A percentile compares a stretch with the other conserved stretches of the same genome.
phyloP scores from a whole-genome alignment of 176 grass and related monocot species.

The Zoysia pacifica region DNA sequence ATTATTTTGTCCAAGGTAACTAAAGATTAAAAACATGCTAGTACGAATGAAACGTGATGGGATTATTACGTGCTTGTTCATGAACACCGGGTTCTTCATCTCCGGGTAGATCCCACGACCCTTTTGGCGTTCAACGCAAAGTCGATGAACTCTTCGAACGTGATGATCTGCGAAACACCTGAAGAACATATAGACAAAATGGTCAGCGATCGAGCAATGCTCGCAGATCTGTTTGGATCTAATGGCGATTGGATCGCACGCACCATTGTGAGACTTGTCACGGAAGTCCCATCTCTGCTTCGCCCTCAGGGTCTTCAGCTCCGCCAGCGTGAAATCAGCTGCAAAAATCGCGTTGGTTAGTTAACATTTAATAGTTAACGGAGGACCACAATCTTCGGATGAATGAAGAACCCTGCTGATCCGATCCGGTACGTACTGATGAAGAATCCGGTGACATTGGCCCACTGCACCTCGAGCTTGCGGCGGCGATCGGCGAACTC shows the following conservation, averaged over 20 bases:
- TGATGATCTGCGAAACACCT: constrained; percentile 62
- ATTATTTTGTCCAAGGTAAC: not conserved
- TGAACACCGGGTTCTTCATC: constrained; percentile 61
- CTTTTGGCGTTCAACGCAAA: constrained; percentile 45
- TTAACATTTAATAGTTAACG: not conserved
- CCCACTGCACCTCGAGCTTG: constrained; percentile 55
- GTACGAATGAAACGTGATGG: not conserved
- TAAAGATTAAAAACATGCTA: not conserved
- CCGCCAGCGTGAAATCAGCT: constrained; percentile 57
- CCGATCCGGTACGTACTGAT: constrained; percentile 23
- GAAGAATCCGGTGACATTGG: constrained; percentile 52
- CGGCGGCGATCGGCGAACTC: constrained; percentile 47
- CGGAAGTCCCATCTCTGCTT: constrained; percentile 54
- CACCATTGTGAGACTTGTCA: constrained; percentile 46
- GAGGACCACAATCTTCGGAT: not conserved
- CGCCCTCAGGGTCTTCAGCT: constrained; percentile 51
- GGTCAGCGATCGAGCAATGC: not conserved
- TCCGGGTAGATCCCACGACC: constrained; percentile 58
- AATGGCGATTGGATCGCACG: constrained; percentile 1
- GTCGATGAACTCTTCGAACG: constrained; percentile 62
- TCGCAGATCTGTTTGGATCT: not conserved
- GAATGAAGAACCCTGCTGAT: not conserved
- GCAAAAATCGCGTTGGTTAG: not conserved
- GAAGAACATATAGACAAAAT: not conserved
- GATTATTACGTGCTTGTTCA: constrained; percentile 42